These are phyloP conservation scores for Podospora fimiseda DNA, from an alignment of 495 filamentous ascomycete genomes.

Conservation along the genomic window DNA sequence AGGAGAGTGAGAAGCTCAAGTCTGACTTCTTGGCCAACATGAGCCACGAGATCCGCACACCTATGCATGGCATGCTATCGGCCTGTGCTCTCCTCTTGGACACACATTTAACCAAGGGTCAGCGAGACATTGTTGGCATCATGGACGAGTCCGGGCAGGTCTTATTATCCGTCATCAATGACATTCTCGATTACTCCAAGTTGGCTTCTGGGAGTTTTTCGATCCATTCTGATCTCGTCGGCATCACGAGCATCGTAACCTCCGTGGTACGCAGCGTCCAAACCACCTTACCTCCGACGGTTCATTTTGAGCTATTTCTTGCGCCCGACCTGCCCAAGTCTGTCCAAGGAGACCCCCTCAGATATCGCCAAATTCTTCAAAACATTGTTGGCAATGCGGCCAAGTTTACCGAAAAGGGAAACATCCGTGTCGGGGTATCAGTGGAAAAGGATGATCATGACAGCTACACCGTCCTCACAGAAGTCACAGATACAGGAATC, in stretches of 20 bases:
- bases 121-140: constrained; percentile 41
- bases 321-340: constrained; percentile 34
- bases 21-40: constrained; percentile 62
- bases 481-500: constrained; percentile 71
- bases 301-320: constrained; percentile 33
- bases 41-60: constrained; percentile 48
- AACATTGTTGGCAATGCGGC: constrained; percentile 43
- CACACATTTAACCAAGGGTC: constrained; percentile 29
- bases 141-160: constrained; percentile 45
- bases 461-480: constrained; percentile 44
- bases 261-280: constrained; percentile 48
- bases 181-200: constrained; percentile 49
- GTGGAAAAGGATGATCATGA: constrained; percentile 34
- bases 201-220: constrained; percentile 40
- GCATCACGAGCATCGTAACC: constrained; percentile 39
- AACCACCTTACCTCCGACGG: constrained; percentile 27
- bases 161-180: constrained; percentile 45
- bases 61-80: constrained; percentile 49
- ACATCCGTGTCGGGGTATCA: constrained; percentile 28
- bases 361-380: constrained; percentile 43
- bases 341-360: constrained; percentile 41
- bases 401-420: constrained; percentile 45
- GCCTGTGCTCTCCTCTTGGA: constrained; percentile 41
- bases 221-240: constrained; percentile 39
- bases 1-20: constrained; percentile 59